Conservation (phyloP, 2,329 filamentous ascomycete species). For the Sarocladiaceae sp. region DNA sequence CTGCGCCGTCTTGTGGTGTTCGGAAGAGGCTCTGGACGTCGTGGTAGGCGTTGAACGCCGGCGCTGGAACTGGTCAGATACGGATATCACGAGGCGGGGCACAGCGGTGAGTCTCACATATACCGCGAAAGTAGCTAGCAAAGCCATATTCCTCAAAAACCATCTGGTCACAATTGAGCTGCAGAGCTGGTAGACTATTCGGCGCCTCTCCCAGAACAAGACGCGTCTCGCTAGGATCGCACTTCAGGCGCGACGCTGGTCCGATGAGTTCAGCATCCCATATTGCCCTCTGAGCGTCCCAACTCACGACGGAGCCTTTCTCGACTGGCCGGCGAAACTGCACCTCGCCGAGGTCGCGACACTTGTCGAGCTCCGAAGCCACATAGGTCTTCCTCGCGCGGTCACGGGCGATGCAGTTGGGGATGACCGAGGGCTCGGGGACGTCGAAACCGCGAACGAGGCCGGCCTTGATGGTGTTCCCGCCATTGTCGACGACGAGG, state of each 20-base stretch:
- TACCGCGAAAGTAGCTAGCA: conserved; percentile 72
- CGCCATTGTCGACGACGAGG: conserved; percentile 91
- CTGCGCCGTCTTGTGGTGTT: conserved; percentile 45
- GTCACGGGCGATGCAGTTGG: conserved; percentile 85
- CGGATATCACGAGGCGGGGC: not conserved
- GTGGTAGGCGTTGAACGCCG: conserved; percentile 77
- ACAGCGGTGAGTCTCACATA: conserved; percentile 44
- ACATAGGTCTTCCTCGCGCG: conserved; percentile 76
- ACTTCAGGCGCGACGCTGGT: conserved; percentile 58
- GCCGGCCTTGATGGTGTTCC: conserved; percentile 86
- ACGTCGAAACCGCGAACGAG: conserved; percentile 51
- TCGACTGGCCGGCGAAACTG: conserved; percentile 86
- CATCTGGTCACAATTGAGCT: conserved; percentile 91
- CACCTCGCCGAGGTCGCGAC: conserved; percentile 86
- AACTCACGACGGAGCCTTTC: conserved; percentile 92
- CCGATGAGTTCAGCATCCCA: conserved; percentile 90
- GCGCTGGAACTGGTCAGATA: conserved; percentile 41
- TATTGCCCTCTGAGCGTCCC: conserved; percentile 92
- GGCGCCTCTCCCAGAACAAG: conserved; percentile 82
- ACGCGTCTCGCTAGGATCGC: conserved; percentile 77
- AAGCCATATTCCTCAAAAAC: conserved; percentile 98
- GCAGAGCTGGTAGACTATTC: conserved; percentile 74
- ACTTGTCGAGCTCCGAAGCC: conserved; percentile 71
- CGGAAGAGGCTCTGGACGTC: conserved; percentile 68
- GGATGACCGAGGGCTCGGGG: conserved; percentile 63